phyloP scores from a whole-genome alignment of 495 filamentous ascomycete species.

The Aspergillus steynii region DNA sequence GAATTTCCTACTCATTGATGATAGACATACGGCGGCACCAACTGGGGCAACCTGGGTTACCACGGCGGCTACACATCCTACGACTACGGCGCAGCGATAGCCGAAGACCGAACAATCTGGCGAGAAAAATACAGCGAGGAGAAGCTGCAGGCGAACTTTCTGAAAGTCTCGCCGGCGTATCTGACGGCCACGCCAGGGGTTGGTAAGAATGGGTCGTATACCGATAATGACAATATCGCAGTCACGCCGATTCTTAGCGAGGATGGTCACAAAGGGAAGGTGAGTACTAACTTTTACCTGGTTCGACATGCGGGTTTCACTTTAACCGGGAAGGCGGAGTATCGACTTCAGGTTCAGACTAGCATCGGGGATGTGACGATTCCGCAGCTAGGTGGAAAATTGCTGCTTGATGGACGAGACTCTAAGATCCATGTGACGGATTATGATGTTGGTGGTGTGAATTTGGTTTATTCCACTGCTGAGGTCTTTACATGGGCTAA shows the following conservation, averaged over 20 bases:
- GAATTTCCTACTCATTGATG: neutral
- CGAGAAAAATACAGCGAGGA: slow-evolving; percentile 74
- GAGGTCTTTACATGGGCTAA: slow-evolving; percentile 69
- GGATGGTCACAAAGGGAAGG: slow-evolving; percentile 1
- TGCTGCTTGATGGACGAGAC: slow-evolving; percentile 67
- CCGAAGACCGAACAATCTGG: slow-evolving; percentile 57
- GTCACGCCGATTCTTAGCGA: slow-evolving; percentile 55
- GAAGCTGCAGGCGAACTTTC: slow-evolving; percentile 68
- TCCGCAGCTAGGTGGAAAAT: slow-evolving; percentile 56
- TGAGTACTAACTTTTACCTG: slow-evolving; percentile 54
- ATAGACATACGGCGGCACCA: slow-evolving; percentile 64
- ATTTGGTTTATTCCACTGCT: slow-evolving; percentile 66
- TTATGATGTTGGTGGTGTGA: slow-evolving; percentile 58
- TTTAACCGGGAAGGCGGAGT: slow-evolving; percentile 45
- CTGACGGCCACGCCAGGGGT: slow-evolving; percentile 46
- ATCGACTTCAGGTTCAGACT: slow-evolving; percentile 56
- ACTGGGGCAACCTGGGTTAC: slow-evolving; percentile 77
- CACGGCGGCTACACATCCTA: slow-evolving; percentile 68
- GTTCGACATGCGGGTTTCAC: slow-evolving; percentile 60
- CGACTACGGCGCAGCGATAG: slow-evolving; percentile 63
- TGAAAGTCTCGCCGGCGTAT: slow-evolving; percentile 64
- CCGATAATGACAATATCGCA: slow-evolving; percentile 44
- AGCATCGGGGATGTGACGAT: slow-evolving; percentile 57
- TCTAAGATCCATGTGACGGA: slow-evolving; percentile 71
- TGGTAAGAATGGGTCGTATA: slow-evolving; percentile 45